These are phyloP conservation scores for Tothia fuscella DNA, from an alignment of 2,329 filamentous ascomycete genomes.

Conservation along the genomic window DNA sequence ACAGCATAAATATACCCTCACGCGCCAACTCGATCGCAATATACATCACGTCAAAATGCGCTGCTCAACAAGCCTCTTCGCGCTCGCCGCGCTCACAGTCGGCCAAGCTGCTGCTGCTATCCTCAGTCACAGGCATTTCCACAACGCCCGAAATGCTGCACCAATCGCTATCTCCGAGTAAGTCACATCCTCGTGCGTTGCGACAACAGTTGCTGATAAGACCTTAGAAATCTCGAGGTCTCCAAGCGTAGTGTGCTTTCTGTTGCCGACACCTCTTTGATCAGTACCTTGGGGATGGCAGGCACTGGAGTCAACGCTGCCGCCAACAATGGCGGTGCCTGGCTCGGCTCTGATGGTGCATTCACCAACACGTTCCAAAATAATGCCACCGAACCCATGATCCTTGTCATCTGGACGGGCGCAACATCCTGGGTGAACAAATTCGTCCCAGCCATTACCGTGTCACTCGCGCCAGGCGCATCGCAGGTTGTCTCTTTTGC, in stretches of 20 bases:
- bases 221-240: too few relatives aligned
- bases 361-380: conserved; percentile 27
- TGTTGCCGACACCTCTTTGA: neutral
- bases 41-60: conserved; percentile 8
- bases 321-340: conserved; percentile 21
- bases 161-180: conserved; percentile 5
- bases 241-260: conserved; percentile 7
- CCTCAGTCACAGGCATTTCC: conserved; percentile 9
- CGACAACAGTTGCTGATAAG: neutral
- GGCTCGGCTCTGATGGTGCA: conserved; percentile 23
- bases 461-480: conserved; percentile 27
- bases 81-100: conserved; percentile 8
- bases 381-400: conserved; percentile 19
- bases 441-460: conserved; percentile 22
- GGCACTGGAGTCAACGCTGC: conserved; percentile 14
- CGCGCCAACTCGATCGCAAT: neutral
- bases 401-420: conserved; percentile 26
- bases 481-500: conserved; percentile 27
- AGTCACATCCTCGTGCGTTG: neutral
- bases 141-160: conserved; percentile 5
- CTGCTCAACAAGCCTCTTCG: conserved; percentile 6
- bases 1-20: neutral
- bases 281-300: conserved; percentile 4
- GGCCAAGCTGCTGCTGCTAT: conserved; percentile 8
- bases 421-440: conserved; percentile 24